Conservation (phyloP, 164 flowering plant species). For the Echeveria elegans region DNA sequence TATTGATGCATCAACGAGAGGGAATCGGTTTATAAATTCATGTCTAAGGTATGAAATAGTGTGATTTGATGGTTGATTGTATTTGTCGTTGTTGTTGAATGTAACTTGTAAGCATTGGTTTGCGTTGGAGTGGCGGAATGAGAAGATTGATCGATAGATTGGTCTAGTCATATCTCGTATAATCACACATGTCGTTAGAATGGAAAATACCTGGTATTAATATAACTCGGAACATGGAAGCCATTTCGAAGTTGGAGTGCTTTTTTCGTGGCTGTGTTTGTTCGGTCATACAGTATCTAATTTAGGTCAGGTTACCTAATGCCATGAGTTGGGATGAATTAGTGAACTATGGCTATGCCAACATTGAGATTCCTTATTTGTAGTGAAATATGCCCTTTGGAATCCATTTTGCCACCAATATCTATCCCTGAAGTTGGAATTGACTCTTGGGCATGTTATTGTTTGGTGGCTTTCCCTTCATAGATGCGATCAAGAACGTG, state of each 20-base stretch:
- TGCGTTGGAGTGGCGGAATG: neutral
- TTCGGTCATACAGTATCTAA: too few species aligned
- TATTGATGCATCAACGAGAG: constrained; percentile 88
- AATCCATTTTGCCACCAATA: neutral
- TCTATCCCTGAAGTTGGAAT: neutral
- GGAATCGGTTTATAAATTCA: constrained; percentile 82
- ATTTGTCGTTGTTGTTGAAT: neutral
- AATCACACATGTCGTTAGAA: too few species aligned
- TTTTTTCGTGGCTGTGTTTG: too few species aligned
- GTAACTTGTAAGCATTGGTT: neutral
- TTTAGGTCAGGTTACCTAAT: too few species aligned
- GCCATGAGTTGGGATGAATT: neutral
- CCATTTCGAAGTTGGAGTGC: too few species aligned
- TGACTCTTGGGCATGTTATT: neutral
- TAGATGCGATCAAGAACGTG: neutral
- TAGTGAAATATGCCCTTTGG: neutral
- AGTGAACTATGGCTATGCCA: too few species aligned
- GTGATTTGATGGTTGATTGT: neutral
- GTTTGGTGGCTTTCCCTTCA: neutral
- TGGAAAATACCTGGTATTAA: too few species aligned
- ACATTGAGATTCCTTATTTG: neutral
- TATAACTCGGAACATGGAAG: too few species aligned
- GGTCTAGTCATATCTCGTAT: neutral
- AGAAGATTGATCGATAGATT: neutral
- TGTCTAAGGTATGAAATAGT: constrained; percentile 59